Evolutionary conservation across 257 asterid species (phyloP).

Genomic region (Salvia splendens): DNA sequence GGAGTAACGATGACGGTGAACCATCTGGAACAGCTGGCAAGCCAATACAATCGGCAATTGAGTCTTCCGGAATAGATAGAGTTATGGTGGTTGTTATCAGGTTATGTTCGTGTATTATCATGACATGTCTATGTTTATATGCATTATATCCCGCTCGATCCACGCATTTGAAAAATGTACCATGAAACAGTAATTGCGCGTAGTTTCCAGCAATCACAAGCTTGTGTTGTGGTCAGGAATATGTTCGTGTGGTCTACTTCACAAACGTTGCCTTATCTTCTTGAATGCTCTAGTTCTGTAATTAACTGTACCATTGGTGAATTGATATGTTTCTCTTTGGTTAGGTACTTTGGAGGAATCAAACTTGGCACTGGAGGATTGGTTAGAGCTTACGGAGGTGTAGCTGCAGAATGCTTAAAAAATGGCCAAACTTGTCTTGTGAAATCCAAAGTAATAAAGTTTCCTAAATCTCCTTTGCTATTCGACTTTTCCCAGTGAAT

Average conservation of each 20-base stretch:
- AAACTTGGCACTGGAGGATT: constrained; percentile 98
- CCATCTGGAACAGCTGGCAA: constrained; percentile 99
- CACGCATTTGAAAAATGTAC: constrained; percentile 4
- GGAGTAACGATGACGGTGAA: constrained; percentile 93
- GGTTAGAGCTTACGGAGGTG: constrained; percentile 97
- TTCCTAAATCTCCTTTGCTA: background rate
- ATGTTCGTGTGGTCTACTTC: constrained; percentile 2
- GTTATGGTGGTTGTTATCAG: constrained; percentile 90
- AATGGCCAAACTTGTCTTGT: constrained; percentile 75
- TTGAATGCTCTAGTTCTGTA: background rate
- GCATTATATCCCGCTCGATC: background rate
- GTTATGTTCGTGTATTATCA: constrained; percentile 15
- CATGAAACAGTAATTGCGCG: constrained; percentile 11
- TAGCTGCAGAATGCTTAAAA: constrained; percentile 80
- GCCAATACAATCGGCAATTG: constrained; percentile 86
- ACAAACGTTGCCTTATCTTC: background rate
- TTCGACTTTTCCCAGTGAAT: background rate
- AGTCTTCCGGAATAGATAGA: constrained; percentile 82
- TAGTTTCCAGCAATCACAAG: background rate
- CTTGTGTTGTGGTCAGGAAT: too few relatives aligned
- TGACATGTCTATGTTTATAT: background rate
- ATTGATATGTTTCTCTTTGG: constrained; percentile 20
- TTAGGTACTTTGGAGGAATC: constrained; percentile 90
- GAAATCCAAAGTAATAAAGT: constrained; percentile 69
- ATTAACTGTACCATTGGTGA: background rate